phyloP scores from a whole-genome alignment of 495 filamentous ascomycete genomes.

The Neurospora sp. region DNA sequence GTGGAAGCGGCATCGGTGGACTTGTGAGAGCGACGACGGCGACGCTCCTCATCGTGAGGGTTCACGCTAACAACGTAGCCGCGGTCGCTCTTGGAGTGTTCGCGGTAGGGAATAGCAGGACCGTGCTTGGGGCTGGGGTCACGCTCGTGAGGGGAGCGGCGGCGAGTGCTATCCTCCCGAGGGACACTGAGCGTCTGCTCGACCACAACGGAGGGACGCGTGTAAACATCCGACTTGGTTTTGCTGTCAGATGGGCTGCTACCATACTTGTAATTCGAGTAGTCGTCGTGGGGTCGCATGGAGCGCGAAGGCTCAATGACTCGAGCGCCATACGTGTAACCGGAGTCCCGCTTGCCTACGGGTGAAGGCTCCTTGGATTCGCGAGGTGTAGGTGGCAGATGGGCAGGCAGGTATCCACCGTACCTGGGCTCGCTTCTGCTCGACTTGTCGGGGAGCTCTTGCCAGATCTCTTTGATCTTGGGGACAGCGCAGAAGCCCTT shows the following conservation, averaged over 20 bases:
- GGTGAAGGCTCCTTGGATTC: constrained; percentile 33
- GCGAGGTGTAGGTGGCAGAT: constrained; percentile 24
- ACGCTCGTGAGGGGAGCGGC: constrained; percentile 3
- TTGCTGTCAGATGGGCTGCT: background rate
- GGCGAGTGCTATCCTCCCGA: background rate
- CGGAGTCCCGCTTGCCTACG: constrained; percentile 22
- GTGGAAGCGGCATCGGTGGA: background rate
- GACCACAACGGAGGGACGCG: background rate
- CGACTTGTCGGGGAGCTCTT: background rate
- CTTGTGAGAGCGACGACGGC: background rate
- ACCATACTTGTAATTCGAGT: constrained; percentile 2
- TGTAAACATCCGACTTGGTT: background rate
- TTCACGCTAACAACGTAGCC: background rate
- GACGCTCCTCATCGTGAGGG: background rate
- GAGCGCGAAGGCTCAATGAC: constrained; percentile 12
- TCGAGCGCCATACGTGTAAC: constrained; percentile 24
- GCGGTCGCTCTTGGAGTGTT: constrained; percentile 12
- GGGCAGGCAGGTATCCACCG: constrained; percentile 13
- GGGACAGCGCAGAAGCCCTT: too few relatives aligned
- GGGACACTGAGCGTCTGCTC: background rate
- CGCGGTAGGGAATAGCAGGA: background rate
- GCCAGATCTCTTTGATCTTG: too few relatives aligned
- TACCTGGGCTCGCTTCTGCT: constrained; percentile 14
- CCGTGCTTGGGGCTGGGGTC: constrained; percentile 3
- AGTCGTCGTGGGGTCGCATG: constrained; percentile 13